Conservation (phyloP, 176 grass and related monocot genomes). For the Raddia guianensis region DNA sequence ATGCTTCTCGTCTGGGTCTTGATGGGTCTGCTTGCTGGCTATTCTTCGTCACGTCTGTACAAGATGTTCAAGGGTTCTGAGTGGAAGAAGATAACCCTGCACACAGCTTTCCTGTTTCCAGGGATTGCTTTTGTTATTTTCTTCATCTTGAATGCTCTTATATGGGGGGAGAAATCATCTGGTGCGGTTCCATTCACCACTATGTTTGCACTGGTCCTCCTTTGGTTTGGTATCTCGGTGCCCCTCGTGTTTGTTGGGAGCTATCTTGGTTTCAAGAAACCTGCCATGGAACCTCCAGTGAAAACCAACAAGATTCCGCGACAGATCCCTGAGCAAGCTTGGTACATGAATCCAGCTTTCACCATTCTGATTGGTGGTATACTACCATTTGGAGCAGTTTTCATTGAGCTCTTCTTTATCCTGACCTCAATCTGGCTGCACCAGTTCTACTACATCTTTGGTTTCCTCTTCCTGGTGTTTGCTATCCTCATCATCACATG, state of each 20-base stretch:
- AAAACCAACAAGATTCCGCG: constrained; percentile 76
- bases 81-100: constrained; percentile 70
- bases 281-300: constrained; percentile 60
- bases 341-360: constrained; percentile 75
- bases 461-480: constrained; percentile 78
- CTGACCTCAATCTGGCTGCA: constrained; percentile 76
- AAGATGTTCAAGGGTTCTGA: constrained; percentile 81
- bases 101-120: constrained; percentile 59
- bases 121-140: constrained; percentile 62
- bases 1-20: constrained; percentile 74
- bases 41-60: constrained; percentile 63
- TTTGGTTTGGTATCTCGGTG: constrained; percentile 75
- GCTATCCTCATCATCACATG: constrained; percentile 70
- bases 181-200: constrained; percentile 75
- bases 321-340: constrained; percentile 69
- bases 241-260: constrained; percentile 73
- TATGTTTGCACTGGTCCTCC: constrained; percentile 72
- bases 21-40: constrained; percentile 71
- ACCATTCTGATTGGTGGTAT: constrained; percentile 63
- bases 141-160: constrained; percentile 69
- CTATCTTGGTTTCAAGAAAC: constrained; percentile 72
- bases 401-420: constrained; percentile 80
- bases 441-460: constrained; percentile 75
- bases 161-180: constrained; percentile 73
- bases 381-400: constrained; percentile 71